Base-by-base conservation (phyloP, 2,329 filamentous ascomycete genomes). In the Grosmannia penicillata region DNA sequence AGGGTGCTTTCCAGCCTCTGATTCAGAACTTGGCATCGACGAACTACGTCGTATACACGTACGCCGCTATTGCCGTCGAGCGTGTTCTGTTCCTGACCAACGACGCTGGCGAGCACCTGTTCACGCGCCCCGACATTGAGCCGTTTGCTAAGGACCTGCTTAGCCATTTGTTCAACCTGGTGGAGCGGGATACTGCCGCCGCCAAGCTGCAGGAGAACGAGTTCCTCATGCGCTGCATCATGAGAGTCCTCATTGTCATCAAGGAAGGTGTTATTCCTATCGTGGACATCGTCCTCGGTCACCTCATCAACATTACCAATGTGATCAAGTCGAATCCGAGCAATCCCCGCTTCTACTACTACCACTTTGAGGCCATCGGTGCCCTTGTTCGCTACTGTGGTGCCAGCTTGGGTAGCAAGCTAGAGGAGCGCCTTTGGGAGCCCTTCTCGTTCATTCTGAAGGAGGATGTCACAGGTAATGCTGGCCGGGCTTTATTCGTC, bases 181-280 rank as follows among this genome's bases (percentile, higher is more conserved):
- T 98, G 47, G 82, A 93, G 54, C 84, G 82, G 54, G 81, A 94
- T 49, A 68, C 70, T 4, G 79, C 82, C 10, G 81, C 93, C 1
- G 76, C 89, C 47, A 98, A 96, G 66, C 77, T 98, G 44, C 91
- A 98, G 54, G 91, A 98, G 60, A 98, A 98, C 54, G 91, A 98
- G 55, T 98, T 96, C 57, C 59, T 98, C 53, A 96, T 98, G 87
- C 83, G 86, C 51, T 98, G 91, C 52, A 85, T 95, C 40, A 98
- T 98, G 91, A 76, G 91, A 50, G 89, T 98, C 11, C 67, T 98
- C 43, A 86, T 98, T 47, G 87, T 96, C 46, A 82, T 96, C 57
- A 83, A 81, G 54, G 87, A 94, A 34, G 82, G 77, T 22, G 75
- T 89, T 13, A 60, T 78, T 3, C 70, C 77, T 1, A 76, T 91